These are phyloP conservation scores for Endoconidiophora polonica DNA, from an alignment of 2,329 filamentous ascomycete genomes.

Conservation along the genomic window DNA sequence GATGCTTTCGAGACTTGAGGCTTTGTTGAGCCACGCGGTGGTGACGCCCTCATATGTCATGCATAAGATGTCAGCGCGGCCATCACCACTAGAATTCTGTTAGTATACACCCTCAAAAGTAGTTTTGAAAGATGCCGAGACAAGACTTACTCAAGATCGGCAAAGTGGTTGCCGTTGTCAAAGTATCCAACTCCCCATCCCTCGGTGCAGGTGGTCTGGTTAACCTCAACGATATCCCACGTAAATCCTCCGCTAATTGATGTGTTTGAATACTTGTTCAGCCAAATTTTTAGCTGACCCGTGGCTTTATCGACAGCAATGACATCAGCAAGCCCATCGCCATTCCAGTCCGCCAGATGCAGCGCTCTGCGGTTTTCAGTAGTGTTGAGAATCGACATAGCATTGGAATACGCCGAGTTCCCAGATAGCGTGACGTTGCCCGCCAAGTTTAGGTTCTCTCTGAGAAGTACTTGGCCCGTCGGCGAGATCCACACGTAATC, in stretches of 20 bases:
- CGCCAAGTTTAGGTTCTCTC: constrained; percentile 6
- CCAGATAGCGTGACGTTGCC: not conserved
- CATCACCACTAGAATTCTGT: constrained; percentile 15
- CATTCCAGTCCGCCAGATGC: constrained; percentile 23
- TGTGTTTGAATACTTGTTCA: constrained; percentile 11
- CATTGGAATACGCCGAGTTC: not conserved
- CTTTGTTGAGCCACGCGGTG: constrained; percentile 16
- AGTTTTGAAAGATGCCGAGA: too few species aligned
- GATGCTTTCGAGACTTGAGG: constrained; percentile 13
- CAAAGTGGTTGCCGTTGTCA: constrained; percentile 20
- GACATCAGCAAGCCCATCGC: constrained; percentile 21
- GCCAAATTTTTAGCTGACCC: constrained; percentile 9
- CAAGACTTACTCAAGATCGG: constrained; percentile 17
- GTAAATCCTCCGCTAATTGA: constrained; percentile 3
- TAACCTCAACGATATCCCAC: constrained; percentile 9
- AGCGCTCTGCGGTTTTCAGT: constrained; percentile 17
- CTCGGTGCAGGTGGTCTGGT: constrained; percentile 15
- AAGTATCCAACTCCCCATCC: constrained; percentile 16
- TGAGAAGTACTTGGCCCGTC: constrained; percentile 9
- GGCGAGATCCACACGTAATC: constrained; percentile 15
- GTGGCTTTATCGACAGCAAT: constrained; percentile 12
- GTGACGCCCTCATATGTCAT: constrained; percentile 18
- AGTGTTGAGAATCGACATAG: constrained; percentile 3
- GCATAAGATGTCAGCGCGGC: constrained; percentile 20
- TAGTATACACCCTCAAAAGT: not conserved